Conservation (phyloP, 805 yeast species). For the Saccharomycopsis guyanensis region DNA sequence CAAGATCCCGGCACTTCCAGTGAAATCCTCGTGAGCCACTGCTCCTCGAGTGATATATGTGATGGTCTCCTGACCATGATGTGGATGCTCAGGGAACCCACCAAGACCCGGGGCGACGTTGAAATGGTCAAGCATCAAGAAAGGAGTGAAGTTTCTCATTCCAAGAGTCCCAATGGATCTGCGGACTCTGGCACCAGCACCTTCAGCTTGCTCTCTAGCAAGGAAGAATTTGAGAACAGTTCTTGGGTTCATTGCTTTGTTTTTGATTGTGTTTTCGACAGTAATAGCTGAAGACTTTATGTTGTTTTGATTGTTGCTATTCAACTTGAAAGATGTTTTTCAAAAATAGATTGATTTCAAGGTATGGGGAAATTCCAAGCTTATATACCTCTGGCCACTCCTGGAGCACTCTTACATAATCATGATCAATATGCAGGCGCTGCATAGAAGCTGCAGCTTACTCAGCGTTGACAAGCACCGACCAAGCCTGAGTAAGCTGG, state of each 20-base stretch:
- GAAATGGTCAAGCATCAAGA: constrained; percentile 76
- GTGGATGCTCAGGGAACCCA: constrained; percentile 83
- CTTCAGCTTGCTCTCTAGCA: constrained; percentile 72
- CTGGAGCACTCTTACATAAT: background rate
- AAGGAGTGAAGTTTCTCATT: constrained; percentile 73
- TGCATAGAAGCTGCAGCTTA: too few species aligned
- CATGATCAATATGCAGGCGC: background rate
- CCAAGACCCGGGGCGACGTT: constrained; percentile 51
- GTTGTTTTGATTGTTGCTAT: background rate
- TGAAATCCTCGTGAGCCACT: constrained; percentile 78
- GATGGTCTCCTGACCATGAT: constrained; percentile 77
- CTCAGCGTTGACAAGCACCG: too few species aligned
- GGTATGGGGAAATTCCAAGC: background rate
- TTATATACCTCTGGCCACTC: background rate
- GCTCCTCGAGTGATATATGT: constrained; percentile 59
- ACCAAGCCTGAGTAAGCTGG: too few species aligned
- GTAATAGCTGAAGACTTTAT: too few species aligned
- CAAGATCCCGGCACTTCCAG: constrained; percentile 73
- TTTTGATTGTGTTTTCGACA: background rate
- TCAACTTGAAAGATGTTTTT: background rate
- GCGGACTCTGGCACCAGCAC: constrained; percentile 82
- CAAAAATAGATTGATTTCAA: too few species aligned
- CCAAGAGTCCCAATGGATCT: constrained; percentile 66
- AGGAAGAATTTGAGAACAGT: constrained; percentile 42
- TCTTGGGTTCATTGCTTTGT: constrained; percentile 27